Evolutionary conservation across 768 basidiomycete genomes (phyloP).

Genomic region (Bullera alba): DNA sequence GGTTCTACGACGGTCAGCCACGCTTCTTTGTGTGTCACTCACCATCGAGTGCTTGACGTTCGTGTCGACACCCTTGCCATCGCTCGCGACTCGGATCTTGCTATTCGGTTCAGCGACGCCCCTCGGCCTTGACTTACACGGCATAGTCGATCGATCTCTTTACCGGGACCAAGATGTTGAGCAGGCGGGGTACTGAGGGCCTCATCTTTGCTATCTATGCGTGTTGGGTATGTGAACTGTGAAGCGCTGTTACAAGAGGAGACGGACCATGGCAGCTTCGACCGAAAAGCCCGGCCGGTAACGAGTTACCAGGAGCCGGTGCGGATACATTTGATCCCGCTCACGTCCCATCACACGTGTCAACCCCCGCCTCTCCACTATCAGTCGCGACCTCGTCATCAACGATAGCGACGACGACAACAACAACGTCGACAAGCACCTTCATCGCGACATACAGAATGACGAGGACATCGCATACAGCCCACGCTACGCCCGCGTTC

Average conservation of each 20-base stretch:
- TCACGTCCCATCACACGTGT: not conserved
- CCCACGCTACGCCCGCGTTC: constrained; percentile 70
- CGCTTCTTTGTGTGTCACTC: constrained; percentile 30
- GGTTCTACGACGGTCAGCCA: constrained; percentile 58
- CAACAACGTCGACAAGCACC: too few relatives aligned
- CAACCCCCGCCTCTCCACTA: too few relatives aligned
- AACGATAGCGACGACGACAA: too few relatives aligned
- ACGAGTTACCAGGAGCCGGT: too few relatives aligned
- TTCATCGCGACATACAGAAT: constrained; percentile 17
- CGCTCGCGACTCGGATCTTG: constrained; percentile 93
- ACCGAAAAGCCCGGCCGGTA: too few relatives aligned
- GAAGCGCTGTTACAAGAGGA: too few relatives aligned
- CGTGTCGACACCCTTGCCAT: constrained; percentile 90
- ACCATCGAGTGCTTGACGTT: constrained; percentile 99
- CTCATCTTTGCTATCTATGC: constrained; percentile 25
- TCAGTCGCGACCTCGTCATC: too few relatives aligned
- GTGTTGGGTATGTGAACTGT: too few relatives aligned
- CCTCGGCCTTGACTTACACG: constrained; percentile 48
- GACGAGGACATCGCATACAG: constrained; percentile 75
- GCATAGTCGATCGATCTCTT: constrained; percentile 97
- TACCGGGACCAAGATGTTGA: constrained; percentile 89
- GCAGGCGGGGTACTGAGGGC: constrained; percentile 48
- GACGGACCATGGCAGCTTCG: too few relatives aligned
- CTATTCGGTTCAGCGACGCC: constrained; percentile 19
- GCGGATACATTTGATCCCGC: too few relatives aligned